Conservation (phyloP, 2,329 filamentous ascomycete species). For the Penicillium sp. region DNA sequence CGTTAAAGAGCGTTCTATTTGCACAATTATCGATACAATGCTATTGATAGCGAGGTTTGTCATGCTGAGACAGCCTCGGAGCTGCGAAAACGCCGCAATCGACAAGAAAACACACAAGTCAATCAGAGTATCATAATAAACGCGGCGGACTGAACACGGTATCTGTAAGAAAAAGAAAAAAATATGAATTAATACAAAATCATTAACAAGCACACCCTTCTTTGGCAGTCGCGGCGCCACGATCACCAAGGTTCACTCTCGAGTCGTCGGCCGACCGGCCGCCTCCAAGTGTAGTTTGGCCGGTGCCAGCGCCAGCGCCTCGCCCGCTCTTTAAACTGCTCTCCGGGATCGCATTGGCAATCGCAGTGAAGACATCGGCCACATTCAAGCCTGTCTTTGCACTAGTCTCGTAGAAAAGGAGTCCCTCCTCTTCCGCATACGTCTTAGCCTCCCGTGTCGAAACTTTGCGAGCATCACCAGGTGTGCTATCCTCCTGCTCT, state of each 20-base stretch:
- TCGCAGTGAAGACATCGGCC: constrained; percentile 94
- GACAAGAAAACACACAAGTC: neutral
- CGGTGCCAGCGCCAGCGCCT: constrained; percentile 68
- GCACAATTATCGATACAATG: constrained; percentile 20
- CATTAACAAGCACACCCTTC: constrained; percentile 86
- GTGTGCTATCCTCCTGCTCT: constrained; percentile 65
- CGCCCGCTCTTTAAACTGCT: constrained; percentile 89
- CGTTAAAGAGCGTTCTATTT: constrained; percentile 6
- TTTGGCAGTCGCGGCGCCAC: constrained; percentile 76
- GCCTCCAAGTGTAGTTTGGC: constrained; percentile 62
- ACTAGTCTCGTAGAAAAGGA: constrained; percentile 97
- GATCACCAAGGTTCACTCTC: constrained; percentile 80
- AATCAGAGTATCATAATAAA: constrained; percentile 16
- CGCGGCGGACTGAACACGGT: constrained; percentile 16
- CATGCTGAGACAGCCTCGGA: constrained; percentile 8
- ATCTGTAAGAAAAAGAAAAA: constrained; percentile 11
- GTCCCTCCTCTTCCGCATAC: constrained; percentile 91
- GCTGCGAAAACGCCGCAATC: constrained; percentile 11
- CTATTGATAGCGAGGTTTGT: constrained; percentile 9
- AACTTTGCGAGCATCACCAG: constrained; percentile 81
- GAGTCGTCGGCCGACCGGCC: constrained; percentile 54
- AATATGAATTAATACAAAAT: constrained; percentile 6
- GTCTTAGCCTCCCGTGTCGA: constrained; percentile 87
- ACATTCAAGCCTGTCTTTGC: constrained; percentile 97
- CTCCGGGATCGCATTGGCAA: constrained; percentile 97